Base-by-base conservation (phyloP, 2,329 filamentous ascomycete species). In the Didymella keratinophila region DNA sequence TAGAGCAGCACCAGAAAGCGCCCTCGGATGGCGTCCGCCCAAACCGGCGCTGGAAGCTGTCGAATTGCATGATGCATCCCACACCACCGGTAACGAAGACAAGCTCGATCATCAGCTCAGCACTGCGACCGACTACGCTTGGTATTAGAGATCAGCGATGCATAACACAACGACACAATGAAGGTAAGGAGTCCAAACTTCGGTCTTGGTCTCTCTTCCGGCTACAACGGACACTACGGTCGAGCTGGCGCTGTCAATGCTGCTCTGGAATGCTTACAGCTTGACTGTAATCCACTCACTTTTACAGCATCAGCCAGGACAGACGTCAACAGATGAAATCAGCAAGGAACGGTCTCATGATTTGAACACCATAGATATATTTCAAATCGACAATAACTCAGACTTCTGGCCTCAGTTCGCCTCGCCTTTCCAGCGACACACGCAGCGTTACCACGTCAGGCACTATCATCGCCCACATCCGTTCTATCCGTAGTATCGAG, bases 101-200 rank as follows among this genome's bases (percentile, higher is more conserved):
- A 52, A 58, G 55, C 55, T 41, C 36, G 4, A 44, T 52, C 36
- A 49, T 28, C 49, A 21, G 2, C 28, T 36, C 37, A 25, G 45
- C 23, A 52, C 37, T n/a, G 36, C 28, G 10, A 3, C 28, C 11
- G n/a, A 30, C 43, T 21, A 14, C 36, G 25, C 55, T 58, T 52
- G 55, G 49, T 44, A 49, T 28, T 34, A 28, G 16, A 2, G 49
- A 52, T 58, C 55, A 4, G n/a, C 30, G 53, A 18, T 50, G 52
- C 28, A 42, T 44, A 56, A 43, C 27, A 18, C 36, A 46, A 58
- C 44, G 30, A 48, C 44, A 20, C 37, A 5, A 6, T 14, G 11
- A 41, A 21, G 11, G 2, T 14, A n/a, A n/a, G 10, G 20, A 18
- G 4, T 14, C 23, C 7, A 25, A 25, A 25, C 23, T 6, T 6